phyloP scores from a whole-genome alignment of 1,284 basidiomycete genomes.

The Microbotryum violaceum region DNA sequence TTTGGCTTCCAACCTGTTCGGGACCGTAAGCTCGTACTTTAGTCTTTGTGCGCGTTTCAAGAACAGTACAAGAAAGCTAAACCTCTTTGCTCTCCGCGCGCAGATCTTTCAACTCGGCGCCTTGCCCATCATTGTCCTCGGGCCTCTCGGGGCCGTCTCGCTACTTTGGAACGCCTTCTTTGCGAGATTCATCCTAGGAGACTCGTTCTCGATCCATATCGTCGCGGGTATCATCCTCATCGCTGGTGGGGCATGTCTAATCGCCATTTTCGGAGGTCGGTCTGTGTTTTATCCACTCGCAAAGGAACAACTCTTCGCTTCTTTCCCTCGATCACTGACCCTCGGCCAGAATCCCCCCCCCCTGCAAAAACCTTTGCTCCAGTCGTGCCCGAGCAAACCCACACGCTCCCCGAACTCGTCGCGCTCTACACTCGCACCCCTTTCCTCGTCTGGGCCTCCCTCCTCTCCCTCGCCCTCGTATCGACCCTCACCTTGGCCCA shows the following conservation, averaged over 20 bases:
- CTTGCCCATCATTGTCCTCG: constrained; percentile 83
- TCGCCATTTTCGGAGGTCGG: constrained; percentile 68
- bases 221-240: constrained; percentile 74
- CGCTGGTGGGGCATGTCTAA: constrained; percentile 77
- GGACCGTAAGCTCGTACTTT: background rate
- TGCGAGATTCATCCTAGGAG: constrained; percentile 74
- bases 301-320: background rate
- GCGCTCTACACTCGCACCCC: constrained; percentile 65
- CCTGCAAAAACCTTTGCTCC: background rate
- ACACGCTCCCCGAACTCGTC: constrained; percentile 78
- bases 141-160: constrained; percentile 69
- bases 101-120: constrained; percentile 84
- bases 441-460: constrained; percentile 72
- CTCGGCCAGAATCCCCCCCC: background rate
- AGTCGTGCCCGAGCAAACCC: constrained; percentile 81
- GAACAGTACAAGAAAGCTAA: too few relatives aligned
- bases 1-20: constrained; percentile 70
- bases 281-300: too few relatives aligned
- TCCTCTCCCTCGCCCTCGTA: constrained; percentile 59
- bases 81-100: too few relatives aligned
- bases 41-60: too few relatives aligned
- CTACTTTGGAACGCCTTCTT: constrained; percentile 94
- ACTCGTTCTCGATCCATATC: constrained; percentile 77
- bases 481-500: constrained; percentile 59
- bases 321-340: background rate